Conservation (phyloP, 164 flowering plant genomes). For the Berberis vulgaris region DNA sequence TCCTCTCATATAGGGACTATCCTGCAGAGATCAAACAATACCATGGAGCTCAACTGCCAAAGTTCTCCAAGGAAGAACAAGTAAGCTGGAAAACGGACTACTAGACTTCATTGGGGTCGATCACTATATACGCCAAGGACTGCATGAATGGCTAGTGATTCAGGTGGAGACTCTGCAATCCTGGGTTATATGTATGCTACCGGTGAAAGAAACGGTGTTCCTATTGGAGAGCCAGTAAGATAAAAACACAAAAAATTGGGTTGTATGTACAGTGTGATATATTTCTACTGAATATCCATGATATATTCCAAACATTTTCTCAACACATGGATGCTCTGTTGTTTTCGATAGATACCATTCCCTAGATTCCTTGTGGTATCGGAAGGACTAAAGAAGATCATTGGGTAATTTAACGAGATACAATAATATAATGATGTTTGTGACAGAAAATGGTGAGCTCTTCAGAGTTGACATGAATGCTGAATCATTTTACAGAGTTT, state of each 20-base stretch:
- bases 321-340: neutral
- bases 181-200: slow-evolving; percentile 24
- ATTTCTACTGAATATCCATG: neutral
- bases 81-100: slow-evolving; percentile 15
- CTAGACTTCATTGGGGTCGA: slow-evolving; percentile 41
- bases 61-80: slow-evolving; percentile 19
- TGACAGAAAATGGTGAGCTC: slow-evolving; percentile 52
- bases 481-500: no score
- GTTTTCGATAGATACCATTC: slow-evolving; percentile 26
- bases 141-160: slow-evolving; percentile 32
- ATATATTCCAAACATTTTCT: no score
- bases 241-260: neutral
- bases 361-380: slow-evolving; percentile 36
- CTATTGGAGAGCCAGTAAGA: slow-evolving; percentile 40
- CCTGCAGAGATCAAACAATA: slow-evolving; percentile 28
- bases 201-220: slow-evolving; percentile 30
- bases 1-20: slow-evolving; percentile 10
- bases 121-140: slow-evolving; percentile 42
- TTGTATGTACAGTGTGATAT: no score
- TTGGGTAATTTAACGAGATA: slow-evolving; percentile 40
- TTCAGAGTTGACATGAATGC: neutral
- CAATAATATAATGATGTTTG: slow-evolving; percentile 38
- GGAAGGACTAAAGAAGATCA: slow-evolving; percentile 39
- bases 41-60: slow-evolving; percentile 27
- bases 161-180: slow-evolving; percentile 18